phyloP scores from a whole-genome alignment of 345 rosid genomes.

The Acer saccharum region DNA sequence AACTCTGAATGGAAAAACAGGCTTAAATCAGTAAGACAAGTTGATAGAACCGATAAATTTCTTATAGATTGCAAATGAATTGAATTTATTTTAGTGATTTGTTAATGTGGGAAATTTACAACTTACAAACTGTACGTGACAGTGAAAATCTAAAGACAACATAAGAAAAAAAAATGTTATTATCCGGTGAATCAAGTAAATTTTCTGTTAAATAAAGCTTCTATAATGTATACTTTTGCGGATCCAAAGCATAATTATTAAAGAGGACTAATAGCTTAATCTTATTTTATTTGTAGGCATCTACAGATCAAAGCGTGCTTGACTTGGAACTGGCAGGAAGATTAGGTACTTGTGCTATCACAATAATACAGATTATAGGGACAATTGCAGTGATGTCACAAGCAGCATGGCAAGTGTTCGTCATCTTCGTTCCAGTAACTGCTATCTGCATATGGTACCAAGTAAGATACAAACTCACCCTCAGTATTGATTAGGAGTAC shows the following conservation, averaged over 20 bases:
- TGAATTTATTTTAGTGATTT: background rate
- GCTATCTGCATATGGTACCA: slow-evolving; percentile 94
- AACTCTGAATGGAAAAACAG: background rate
- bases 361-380: slow-evolving; percentile 76
- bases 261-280: background rate
- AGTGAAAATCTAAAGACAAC: background rate
- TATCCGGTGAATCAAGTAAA: background rate
- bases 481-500: background rate
- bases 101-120: no score
- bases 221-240: background rate
- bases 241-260: background rate
- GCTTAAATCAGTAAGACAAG: background rate
- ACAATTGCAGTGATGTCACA: slow-evolving; percentile 90
- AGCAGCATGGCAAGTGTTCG: slow-evolving; percentile 96
- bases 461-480: slow-evolving; percentile 41
- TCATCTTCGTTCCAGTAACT: slow-evolving; percentile 95
- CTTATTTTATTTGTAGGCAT: slow-evolving; percentile 52
- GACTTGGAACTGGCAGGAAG: slow-evolving; percentile 81
- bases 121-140: background rate
- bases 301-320: slow-evolving; percentile 86
- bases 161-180: background rate
- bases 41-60: background rate
- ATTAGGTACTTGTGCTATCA: slow-evolving; percentile 92
- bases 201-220: slow-evolving; percentile 1
- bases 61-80: background rate